Evolutionary conservation across 176 grass and related monocot species (phyloP), one percentile per base, ranked within the genome.

Genomic region (Eragrostis nindensis): DNA sequence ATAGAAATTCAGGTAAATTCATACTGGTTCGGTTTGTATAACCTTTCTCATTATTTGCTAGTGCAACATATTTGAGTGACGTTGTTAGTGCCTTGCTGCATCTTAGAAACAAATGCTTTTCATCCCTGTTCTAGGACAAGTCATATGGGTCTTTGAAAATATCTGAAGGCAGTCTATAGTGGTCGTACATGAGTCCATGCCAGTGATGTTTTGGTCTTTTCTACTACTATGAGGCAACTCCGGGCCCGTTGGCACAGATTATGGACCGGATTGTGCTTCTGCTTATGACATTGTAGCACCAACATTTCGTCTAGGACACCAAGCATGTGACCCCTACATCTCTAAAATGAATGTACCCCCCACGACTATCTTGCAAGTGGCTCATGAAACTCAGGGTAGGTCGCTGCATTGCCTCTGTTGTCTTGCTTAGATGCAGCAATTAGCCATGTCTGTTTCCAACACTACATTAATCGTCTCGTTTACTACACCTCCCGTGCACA

Each of bases 1-100:
- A 93, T 99, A 22, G 97, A 99, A 77, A 96, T 99, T 44, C 90
- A 99, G 93, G 96, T 99, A 81, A 43, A 19, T 0, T 45, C 4
- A 16, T 18, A 42, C 42, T 6, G 39, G 7, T 19, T 12, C 8
- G 5, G 12, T 5, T n/a, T 30, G 60, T 32, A 16, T 26, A 32
- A 36, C 32, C 32, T 36, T 36, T 36, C 32, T 2, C 32, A 36
- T 14, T 16, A 41, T 9, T 12, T 7, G 6, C 2, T n/a, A n/a
- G 16, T 26, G 16, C 45, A 25, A 45, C 11, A 25, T 24, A 45
- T 10, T 25, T 80, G 17, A 11, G 63, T 38, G 9, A 74, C 25
- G 25, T n/a, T n/a, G n/a, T 1, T 41, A 19, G 2, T 70, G 45
- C 7, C 25, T 47, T 47, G n/a, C n/a, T 70, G 41, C 8, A 18